Conservation (phyloP, 73 alveolate species). For the Tetrahymena malaccensis region DNA sequence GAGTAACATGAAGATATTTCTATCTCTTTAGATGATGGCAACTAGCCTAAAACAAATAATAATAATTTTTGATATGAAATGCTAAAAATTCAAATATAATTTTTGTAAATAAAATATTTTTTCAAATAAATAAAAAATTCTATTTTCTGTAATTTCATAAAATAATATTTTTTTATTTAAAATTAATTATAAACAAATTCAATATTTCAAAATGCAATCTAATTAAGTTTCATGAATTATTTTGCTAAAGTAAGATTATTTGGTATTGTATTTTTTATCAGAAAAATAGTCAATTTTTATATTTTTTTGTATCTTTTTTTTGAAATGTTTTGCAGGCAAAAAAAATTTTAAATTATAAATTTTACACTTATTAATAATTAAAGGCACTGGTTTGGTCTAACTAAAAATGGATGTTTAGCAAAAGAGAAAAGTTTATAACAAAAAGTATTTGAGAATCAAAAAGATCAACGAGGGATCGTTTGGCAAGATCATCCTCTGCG, state of each 20-base stretch:
- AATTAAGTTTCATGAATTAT: too few species aligned
- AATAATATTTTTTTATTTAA: too few species aligned
- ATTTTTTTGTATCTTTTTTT: neutral
- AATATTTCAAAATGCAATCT: too few species aligned
- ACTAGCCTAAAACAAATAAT: neutral
- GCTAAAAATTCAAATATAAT: neutral
- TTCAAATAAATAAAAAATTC: too few species aligned
- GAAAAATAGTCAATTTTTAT: neutral
- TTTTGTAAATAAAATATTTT: neutral
- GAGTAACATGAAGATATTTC: neutral
- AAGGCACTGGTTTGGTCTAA: neutral
- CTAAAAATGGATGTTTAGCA: neutral
- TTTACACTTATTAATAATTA: neutral
- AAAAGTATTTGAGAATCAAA: neutral
- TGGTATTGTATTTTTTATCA: neutral
- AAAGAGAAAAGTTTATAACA: neutral
- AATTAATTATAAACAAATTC: too few species aligned
- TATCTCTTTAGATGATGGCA: neutral
- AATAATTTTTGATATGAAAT: neutral
- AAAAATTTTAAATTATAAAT: neutral
- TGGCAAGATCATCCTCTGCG: neutral
- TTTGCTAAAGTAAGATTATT: too few species aligned
- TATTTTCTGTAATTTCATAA: too few species aligned
- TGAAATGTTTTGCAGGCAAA: neutral
- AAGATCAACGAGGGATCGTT: neutral